A percentile compares a stretch with the other conserved stretches of the same genome.
These are phyloP conservation scores for Gigaspora rosea DNA, from an alignment of 192 early-diverging fungal species.

Conservation along the genomic window DNA sequence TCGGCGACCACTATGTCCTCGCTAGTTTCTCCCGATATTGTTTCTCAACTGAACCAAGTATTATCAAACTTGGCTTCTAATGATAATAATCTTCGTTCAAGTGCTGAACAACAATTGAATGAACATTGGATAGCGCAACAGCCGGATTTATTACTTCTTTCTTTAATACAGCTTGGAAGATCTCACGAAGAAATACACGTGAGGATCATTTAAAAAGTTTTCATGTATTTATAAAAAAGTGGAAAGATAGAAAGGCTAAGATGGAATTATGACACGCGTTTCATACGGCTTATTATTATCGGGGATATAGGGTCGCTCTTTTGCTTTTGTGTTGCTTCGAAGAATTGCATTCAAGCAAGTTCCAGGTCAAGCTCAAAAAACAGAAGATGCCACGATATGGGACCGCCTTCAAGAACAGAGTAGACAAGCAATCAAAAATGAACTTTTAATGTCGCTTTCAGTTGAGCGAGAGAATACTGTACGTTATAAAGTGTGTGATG, in stretches of 20 bases:
- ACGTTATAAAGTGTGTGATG: conserved; percentile 93
- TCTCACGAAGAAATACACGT: conserved; percentile 39
- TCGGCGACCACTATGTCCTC: conserved; percentile 1
- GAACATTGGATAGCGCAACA: conserved; percentile 55
- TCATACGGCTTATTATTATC: conserved; percentile 16
- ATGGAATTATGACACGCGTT: background rate
- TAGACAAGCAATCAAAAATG: conserved; percentile 67
- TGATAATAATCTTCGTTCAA: conserved; percentile 51
- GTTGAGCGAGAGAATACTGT: conserved; percentile 72
- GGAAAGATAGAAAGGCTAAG: background rate
- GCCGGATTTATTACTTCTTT: conserved; percentile 51
- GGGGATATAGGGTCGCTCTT: conserved; percentile 47
- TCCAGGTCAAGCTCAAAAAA: conserved; percentile 38
- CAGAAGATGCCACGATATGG: conserved; percentile 61
- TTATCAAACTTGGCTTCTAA: conserved; percentile 48
- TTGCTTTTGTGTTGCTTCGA: conserved; percentile 56
- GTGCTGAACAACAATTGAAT: conserved; percentile 54
- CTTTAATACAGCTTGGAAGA: conserved; percentile 51
- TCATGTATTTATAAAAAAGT: background rate
- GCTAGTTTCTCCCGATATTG: conserved; percentile 43
- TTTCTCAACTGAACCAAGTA: conserved; percentile 48
- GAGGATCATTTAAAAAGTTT: conserved; percentile 17
- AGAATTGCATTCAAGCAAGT: conserved; percentile 55
- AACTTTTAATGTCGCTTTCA: conserved; percentile 78
- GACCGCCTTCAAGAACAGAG: conserved; percentile 65